phyloP scores from a whole-genome alignment of 306 rosid genomes.

The Luffa acutangula region DNA sequence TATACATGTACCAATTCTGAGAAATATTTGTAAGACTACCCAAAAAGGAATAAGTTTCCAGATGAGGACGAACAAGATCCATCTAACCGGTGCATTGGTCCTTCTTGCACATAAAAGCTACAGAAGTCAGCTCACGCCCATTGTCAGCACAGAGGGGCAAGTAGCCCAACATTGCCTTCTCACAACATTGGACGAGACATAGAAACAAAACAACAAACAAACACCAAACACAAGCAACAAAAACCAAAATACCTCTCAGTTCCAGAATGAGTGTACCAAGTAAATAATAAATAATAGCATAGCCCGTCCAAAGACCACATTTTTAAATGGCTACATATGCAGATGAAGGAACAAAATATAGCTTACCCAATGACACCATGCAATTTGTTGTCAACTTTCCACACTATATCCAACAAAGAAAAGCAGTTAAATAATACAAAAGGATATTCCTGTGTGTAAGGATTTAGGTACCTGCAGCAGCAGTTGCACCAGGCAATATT shows the following conservation, averaged over 20 bases:
- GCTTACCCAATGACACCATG: slow-evolving; percentile 93
- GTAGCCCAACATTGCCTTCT: slow-evolving; percentile 99
- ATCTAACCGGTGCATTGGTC: slow-evolving; percentile 95
- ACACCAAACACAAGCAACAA: slow-evolving; percentile 97
- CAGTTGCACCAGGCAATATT: slow-evolving; percentile 45
- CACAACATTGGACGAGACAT: slow-evolving; percentile 82
- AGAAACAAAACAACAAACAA: slow-evolving; percentile 89
- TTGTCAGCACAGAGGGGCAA: slow-evolving; percentile 99
- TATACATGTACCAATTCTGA: slow-evolving; percentile 39
- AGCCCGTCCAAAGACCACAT: slow-evolving; percentile 46
- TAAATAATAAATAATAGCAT: slow-evolving; percentile 35
- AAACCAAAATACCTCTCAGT: slow-evolving; percentile 95
- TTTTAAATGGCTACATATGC: slow-evolving; percentile 35
- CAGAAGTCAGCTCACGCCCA: slow-evolving; percentile 99
- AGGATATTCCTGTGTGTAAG: slow-evolving; percentile 17
- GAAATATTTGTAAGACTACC: slow-evolving; percentile 84
- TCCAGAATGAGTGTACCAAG: slow-evolving; percentile 72
- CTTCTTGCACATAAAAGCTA: slow-evolving; percentile 98
- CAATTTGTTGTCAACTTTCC: slow-evolving; percentile 89
- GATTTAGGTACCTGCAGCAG: slow-evolving; percentile 58
- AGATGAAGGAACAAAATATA: slow-evolving; percentile 48
- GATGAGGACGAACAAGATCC: slow-evolving; percentile 99
- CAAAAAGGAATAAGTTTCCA: slow-evolving; percentile 72
- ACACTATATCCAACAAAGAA: slow-evolving; percentile 65
- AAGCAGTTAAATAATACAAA: slow-evolving; percentile 53